Evolutionary conservation across 2,329 filamentous ascomycete species (phyloP).

Genomic region (Tolypocladium inflatum): DNA sequence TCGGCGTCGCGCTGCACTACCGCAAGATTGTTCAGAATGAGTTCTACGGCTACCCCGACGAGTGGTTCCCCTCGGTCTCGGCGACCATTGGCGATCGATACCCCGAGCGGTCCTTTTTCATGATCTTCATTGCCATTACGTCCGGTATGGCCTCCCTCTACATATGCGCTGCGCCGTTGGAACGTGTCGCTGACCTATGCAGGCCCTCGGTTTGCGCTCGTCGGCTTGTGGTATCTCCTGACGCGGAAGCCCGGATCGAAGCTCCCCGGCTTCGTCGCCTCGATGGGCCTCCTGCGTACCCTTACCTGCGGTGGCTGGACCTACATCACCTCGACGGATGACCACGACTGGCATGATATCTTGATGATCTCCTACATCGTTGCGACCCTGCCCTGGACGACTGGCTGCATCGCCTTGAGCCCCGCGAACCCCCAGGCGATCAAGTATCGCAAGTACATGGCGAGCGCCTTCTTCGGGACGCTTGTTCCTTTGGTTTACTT

Average conservation of each 20-base stretch:
- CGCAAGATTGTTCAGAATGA: constrained; percentile 97
- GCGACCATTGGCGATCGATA: constrained; percentile 96
- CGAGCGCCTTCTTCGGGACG: constrained; percentile 78
- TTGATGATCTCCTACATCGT: constrained; percentile 99
- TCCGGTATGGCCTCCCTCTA: constrained; percentile 49
- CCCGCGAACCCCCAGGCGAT: constrained; percentile 74
- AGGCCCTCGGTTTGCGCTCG: constrained; percentile 86
- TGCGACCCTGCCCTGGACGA: constrained; percentile 88
- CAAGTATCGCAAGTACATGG: constrained; percentile 81
- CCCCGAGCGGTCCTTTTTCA: constrained; percentile 92
- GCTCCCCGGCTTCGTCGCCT: constrained; percentile 73
- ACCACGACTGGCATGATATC: constrained; percentile 97
- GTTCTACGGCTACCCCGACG: constrained; percentile 84
- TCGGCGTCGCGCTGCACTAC: constrained; percentile 79
- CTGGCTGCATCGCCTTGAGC: constrained; percentile 81
- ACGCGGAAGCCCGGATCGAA: constrained; percentile 65
- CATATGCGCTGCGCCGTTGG: neutral
- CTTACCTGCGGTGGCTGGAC: constrained; percentile 97
- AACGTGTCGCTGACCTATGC: constrained; percentile 1
- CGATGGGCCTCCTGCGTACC: constrained; percentile 76
- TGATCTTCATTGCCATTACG: constrained; percentile 93
- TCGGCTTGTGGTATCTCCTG: constrained; percentile 85
- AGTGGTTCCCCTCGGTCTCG: constrained; percentile 96
- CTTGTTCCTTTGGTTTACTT: constrained; percentile 88
- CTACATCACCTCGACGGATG: constrained; percentile 95